phyloP scores from a whole-genome alignment of 805 yeast species.

The Priceomyces carsonii region DNA sequence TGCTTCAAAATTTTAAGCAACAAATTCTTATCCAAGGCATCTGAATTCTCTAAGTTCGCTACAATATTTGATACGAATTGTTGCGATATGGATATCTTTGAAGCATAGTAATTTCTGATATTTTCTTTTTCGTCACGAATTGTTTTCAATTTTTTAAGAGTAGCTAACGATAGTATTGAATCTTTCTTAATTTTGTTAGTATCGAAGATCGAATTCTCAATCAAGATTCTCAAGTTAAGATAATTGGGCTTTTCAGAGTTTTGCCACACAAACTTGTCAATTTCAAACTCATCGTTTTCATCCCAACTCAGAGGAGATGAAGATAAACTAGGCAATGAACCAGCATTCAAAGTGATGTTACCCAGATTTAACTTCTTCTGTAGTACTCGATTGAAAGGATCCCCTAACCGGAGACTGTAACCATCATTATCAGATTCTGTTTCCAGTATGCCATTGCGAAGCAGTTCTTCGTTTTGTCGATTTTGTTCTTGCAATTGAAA shows the following conservation, averaged over 20 bases:
- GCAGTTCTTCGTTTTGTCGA: constrained; percentile 12
- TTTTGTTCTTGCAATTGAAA: constrained; percentile 45
- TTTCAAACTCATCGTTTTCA: constrained; percentile 16
- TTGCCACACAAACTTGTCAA: constrained; percentile 15
- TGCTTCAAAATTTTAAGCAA: constrained; percentile 34
- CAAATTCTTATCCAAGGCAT: constrained; percentile 25
- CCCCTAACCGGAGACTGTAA: constrained; percentile 19
- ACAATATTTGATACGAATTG: constrained; percentile 33
- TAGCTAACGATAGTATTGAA: constrained; percentile 31
- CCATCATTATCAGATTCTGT: background rate
- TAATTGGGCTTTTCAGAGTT: constrained; percentile 26
- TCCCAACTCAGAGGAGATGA: constrained; percentile 20
- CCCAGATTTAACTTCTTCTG: constrained; percentile 32
- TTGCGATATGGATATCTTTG: constrained; percentile 31
- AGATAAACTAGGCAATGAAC: constrained; percentile 16
- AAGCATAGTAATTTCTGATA: constrained; percentile 27
- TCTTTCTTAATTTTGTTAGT: constrained; percentile 33
- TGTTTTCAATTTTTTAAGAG: constrained; percentile 28
- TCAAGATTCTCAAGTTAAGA: constrained; percentile 42
- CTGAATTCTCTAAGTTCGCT: constrained; percentile 11
- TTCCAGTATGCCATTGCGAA: constrained; percentile 10
- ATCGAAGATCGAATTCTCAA: constrained; percentile 47
- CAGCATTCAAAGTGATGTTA: constrained; percentile 17
- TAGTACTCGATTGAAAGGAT: constrained; percentile 35
- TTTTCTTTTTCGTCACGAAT: constrained; percentile 30